phyloP scores from a whole-genome alignment of 2,329 filamentous ascomycete genomes.

The Fusarium acutatum region DNA sequence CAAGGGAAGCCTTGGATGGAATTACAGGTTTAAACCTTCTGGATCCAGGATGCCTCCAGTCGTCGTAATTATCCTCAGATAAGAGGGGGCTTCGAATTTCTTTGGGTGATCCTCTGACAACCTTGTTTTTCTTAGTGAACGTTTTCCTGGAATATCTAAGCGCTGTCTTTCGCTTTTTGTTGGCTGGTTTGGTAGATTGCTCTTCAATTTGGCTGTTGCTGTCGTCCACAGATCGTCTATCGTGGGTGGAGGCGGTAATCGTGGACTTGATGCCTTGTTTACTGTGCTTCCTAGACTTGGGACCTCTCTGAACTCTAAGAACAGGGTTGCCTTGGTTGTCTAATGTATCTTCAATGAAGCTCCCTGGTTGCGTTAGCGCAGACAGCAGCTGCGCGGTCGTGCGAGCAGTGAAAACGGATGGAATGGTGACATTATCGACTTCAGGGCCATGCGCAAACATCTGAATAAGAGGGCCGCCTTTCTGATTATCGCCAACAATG shows the following conservation, averaged over 20 bases:
- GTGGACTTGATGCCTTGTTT: slow-evolving; percentile 13
- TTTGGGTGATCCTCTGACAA: slow-evolving; percentile 11
- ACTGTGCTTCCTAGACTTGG: slow-evolving; percentile 42
- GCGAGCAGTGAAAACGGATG: slow-evolving; percentile 92
- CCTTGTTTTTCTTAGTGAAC: slow-evolving; percentile 10
- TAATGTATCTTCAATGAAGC: slow-evolving; percentile 67
- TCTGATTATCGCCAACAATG: slow-evolving; percentile 93
- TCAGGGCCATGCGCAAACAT: slow-evolving; percentile 96
- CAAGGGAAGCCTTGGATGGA: slow-evolving; percentile 5
- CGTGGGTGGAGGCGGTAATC: slow-evolving; percentile 10
- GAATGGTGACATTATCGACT: slow-evolving; percentile 93
- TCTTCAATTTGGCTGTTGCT: background rate
- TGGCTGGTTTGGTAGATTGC: slow-evolving; percentile 9
- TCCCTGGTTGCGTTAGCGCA: slow-evolving; percentile 79
- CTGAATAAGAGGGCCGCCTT: slow-evolving; percentile 87
- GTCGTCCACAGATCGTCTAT: slow-evolving; percentile 20
- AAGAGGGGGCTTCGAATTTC: slow-evolving; percentile 25
- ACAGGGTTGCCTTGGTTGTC: slow-evolving; percentile 67
- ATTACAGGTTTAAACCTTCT: slow-evolving; percentile 14
- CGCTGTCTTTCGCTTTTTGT: slow-evolving; percentile 15
- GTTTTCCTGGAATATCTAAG: slow-evolving; percentile 5
- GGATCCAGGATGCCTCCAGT: slow-evolving; percentile 5
- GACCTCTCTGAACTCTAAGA: slow-evolving; percentile 61
- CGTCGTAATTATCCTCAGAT: slow-evolving; percentile 14
- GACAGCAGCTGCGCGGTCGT: slow-evolving; percentile 94